Conservation (phyloP, 164 flowering plant genomes). For the Vitis cinerea region DNA sequence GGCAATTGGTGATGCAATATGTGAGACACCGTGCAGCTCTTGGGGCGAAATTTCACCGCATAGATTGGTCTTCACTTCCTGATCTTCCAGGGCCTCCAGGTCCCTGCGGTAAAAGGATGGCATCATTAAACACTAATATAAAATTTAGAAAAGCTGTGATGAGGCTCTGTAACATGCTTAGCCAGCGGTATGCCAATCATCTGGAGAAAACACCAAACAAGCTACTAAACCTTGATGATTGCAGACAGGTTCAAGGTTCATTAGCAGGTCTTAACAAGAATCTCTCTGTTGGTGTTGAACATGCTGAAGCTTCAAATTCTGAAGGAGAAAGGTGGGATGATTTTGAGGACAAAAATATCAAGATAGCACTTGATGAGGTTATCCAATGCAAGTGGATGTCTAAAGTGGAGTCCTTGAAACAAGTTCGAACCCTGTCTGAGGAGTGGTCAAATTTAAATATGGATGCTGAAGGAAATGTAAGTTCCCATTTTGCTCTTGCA, state of each 20-base stretch:
- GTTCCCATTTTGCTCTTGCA: not conserved
- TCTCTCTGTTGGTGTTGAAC: constrained; percentile 10
- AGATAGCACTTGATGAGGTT: constrained; percentile 65
- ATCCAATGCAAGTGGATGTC: constrained; percentile 44
- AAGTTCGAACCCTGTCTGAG: constrained; percentile 24
- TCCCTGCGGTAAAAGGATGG: constrained; percentile 69
- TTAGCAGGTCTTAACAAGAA: constrained; percentile 7
- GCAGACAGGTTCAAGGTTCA: constrained; percentile 16
- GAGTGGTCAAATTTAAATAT: constrained; percentile 29
- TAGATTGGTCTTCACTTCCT: constrained; percentile 64
- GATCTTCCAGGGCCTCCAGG: constrained; percentile 81
- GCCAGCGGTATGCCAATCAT: constrained; percentile 58
- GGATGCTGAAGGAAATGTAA: constrained; percentile 21
- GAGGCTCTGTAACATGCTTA: constrained; percentile 72
- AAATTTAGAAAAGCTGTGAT: constrained; percentile 59
- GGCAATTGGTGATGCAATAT: constrained; percentile 72
- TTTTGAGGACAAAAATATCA: constrained; percentile 55
- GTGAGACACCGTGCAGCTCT: constrained; percentile 71
- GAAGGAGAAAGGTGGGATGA: constrained; percentile 66
- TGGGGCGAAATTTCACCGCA: constrained; percentile 64
- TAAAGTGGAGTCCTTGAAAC: constrained; percentile 42
- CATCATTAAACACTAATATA: constrained; percentile 38
- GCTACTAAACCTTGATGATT: constrained; percentile 15
- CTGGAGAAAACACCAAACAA: constrained; percentile 36
- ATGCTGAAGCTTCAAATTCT: constrained; percentile 19